phyloP scores from a whole-genome alignment of 2,329 filamentous ascomycete species.

The Aureobasidium sp. region DNA sequence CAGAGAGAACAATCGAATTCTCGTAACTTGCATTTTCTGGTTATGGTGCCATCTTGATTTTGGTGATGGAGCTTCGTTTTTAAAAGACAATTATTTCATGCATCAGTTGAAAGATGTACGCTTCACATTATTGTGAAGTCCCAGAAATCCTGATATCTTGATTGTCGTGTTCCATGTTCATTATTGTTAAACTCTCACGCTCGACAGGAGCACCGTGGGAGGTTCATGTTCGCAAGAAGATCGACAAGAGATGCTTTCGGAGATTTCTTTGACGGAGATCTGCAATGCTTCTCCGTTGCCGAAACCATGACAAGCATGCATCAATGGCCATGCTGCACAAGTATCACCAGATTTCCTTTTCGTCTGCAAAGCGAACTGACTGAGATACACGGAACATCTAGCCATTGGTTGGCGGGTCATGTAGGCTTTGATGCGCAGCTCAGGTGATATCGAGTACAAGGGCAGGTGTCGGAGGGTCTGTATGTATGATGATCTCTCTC shows the following conservation, averaged over 20 bases:
- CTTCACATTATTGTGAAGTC: no score
- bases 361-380: neutral
- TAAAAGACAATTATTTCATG: no score
- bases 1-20: no score
- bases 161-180: no score
- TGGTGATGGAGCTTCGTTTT: no score
- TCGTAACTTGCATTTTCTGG: no score
- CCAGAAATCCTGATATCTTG: no score
- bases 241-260: constrained; percentile 9
- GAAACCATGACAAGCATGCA: constrained; percentile 1
- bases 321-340: neutral
- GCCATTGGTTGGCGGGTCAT: neutral
- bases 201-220: no score
- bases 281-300: constrained; percentile 8
- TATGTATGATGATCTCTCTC: neutral
- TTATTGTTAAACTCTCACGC: no score
- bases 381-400: neutral
- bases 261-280: constrained; percentile 14
- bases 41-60: no score
- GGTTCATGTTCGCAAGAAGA: no score
- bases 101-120: no score
- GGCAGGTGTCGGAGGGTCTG: neutral
- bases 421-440: neutral
- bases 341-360: neutral
- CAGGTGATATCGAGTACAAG: constrained; percentile 8